Conservation (phyloP, 805 yeast genomes). For the Saturnispora silvae region DNA sequence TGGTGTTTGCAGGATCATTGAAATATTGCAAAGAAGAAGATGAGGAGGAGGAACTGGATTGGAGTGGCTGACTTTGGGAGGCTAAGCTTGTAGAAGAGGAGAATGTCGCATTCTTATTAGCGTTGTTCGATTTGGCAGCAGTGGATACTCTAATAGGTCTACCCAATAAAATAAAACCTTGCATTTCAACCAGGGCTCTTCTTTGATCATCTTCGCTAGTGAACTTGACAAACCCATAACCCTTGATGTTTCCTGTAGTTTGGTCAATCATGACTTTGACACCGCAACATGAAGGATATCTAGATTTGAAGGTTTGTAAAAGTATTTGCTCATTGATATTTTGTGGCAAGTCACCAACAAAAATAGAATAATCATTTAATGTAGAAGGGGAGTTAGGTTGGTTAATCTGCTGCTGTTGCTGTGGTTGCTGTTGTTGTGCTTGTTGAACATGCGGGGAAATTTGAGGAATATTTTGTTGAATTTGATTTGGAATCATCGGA, state of each 20-base stretch:
- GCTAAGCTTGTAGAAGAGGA: constrained; percentile 4
- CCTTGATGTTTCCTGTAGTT: constrained; percentile 58
- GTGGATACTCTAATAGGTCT: constrained; percentile 71
- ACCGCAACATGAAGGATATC: constrained; percentile 63
- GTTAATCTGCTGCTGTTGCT: background rate
- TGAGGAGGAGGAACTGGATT: constrained; percentile 16
- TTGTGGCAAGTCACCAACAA: constrained; percentile 76
- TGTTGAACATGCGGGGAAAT: background rate
- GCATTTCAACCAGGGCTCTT: constrained; percentile 70
- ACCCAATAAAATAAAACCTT: constrained; percentile 60
- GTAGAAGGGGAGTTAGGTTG: background rate
- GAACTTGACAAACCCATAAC: constrained; percentile 87
- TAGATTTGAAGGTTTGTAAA: constrained; percentile 53
- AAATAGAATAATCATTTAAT: constrained; percentile 48
- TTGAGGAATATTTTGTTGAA: background rate
- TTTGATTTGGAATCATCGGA: constrained; percentile 9
- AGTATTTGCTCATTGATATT: constrained; percentile 60
- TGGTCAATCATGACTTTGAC: constrained; percentile 75
- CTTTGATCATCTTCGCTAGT: constrained; percentile 54
- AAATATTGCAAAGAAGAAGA: constrained; percentile 46
- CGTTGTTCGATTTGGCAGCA: constrained; percentile 33
- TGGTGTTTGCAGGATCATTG: constrained; percentile 68
- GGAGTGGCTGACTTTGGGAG: constrained; percentile 12
- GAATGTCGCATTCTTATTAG: background rate
- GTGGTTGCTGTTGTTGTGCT: no score